Conservation (phyloP, 2,329 filamentous ascomycete species). For the Xylariaceae sp. region DNA sequence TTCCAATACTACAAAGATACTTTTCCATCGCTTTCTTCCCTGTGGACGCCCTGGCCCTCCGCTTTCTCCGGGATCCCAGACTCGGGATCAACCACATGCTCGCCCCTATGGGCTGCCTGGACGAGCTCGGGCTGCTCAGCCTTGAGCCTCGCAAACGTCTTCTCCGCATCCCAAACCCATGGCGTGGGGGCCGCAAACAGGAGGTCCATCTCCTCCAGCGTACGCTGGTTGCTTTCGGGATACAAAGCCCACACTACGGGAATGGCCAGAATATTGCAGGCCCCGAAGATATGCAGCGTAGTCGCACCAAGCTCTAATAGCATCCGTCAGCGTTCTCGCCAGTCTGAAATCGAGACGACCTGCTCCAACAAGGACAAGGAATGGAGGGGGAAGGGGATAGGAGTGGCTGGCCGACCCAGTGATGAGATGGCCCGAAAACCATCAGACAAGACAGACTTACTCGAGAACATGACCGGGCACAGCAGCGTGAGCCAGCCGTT, state of each 20-base stretch:
- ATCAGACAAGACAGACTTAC: slow-evolving; percentile 9
- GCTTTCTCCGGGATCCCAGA: slow-evolving; percentile 5
- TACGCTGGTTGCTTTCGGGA: slow-evolving; percentile 66
- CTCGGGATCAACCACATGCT: slow-evolving; percentile 22
- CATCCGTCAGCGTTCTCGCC: slow-evolving; percentile 4
- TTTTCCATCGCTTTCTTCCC: slow-evolving; percentile 1
- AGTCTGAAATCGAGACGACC: slow-evolving; percentile 8
- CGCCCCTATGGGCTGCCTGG: slow-evolving; percentile 24
- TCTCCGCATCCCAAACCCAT: slow-evolving; percentile 66
- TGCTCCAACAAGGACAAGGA: no score
- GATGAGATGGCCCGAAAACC: not conserved
- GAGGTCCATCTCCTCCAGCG: slow-evolving; percentile 68
- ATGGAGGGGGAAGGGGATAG: no score
- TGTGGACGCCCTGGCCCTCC: not conserved
- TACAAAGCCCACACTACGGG: slow-evolving; percentile 67
- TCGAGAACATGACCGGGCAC: slow-evolving; percentile 21
- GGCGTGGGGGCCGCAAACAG: slow-evolving; percentile 60
- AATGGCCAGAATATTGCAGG: slow-evolving; percentile 57
- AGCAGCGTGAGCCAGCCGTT: slow-evolving; percentile 50
- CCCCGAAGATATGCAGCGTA: slow-evolving; percentile 67
- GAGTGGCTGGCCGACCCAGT: no score
- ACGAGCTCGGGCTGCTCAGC: slow-evolving; percentile 48
- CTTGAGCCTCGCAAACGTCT: slow-evolving; percentile 54
- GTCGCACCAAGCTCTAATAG: slow-evolving; percentile 56
- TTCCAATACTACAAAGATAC: not conserved